Conservation (phyloP, 805 yeast genomes). For the Middelhovenomyces tepae region DNA sequence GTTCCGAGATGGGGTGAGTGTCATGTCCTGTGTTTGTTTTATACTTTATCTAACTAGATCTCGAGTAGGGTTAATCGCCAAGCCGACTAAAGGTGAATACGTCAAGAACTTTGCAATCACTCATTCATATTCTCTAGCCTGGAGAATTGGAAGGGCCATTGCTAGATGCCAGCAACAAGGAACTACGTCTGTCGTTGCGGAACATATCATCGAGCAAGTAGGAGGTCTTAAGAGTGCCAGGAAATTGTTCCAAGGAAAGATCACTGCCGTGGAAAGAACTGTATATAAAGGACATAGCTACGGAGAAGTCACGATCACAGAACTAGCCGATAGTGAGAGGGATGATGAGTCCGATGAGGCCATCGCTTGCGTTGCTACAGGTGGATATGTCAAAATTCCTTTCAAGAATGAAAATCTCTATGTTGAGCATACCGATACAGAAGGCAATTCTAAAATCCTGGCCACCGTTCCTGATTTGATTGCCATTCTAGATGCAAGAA, state of each 20-base stretch:
- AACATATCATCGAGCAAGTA: conserved; percentile 31
- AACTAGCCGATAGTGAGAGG: too few relatives aligned
- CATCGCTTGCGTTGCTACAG: too few relatives aligned
- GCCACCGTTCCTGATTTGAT: conserved; percentile 41
- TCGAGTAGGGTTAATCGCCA: conserved; percentile 31
- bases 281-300: conserved; percentile 36
- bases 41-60: conserved; percentile 36
- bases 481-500: conserved; percentile 33
- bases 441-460: conserved; percentile 26
- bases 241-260: conserved; percentile 34
- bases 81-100: conserved; percentile 29
- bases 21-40: conserved; percentile 21
- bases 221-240: conserved; percentile 29
- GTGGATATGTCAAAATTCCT: conserved; percentile 30
- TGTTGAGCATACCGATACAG: conserved; percentile 21
- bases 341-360: too few relatives aligned
- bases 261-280: conserved; percentile 35
- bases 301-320: conserved; percentile 37
- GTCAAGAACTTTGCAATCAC: conserved; percentile 26
- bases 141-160: conserved; percentile 41
- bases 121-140: conserved; percentile 34
- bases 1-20: too few relatives aligned
- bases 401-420: conserved; percentile 41
- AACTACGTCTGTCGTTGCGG: conserved; percentile 31
- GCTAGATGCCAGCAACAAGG: conserved; percentile 32